Evolutionary conservation across 169 alveolate genomes (phyloP), one percentile per base, ranked within the genome.

Genomic region (Sarcocystis neurona): DNA sequence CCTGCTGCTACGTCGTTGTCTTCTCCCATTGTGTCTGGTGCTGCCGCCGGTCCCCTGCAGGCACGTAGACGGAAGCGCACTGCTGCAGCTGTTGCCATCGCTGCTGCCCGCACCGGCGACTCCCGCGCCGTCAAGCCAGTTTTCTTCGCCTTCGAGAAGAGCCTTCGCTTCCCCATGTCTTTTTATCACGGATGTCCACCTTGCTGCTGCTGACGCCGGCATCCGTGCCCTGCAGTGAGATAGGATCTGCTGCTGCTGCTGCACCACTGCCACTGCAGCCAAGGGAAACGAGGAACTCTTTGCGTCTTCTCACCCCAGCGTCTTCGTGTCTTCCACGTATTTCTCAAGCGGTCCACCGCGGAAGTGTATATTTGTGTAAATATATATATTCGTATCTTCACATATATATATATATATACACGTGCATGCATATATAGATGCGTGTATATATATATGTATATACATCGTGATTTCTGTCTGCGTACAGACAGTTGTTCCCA

Each of bases 31-130:
- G 18, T 2, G 18, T 10, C 18, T 58, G 4, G n/a, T n/a, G n/a
- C n/a, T n/a, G n/a, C n/a, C n/a, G n/a, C n/a, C n/a, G n/a, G n/a
- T n/a, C n/a, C n/a, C n/a, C n/a, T 32, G 18, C 75, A 63, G 75
- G 75, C 75, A 63, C 75, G 43, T n/a, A 4, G 75, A 63, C n/a
- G 75, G 75, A 20, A 63, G 75, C 75, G 75, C 75, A 2, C 75
- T 63, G 75, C 75, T 63, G 41, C 32, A 37, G 41, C 41, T 63
- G 75, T 10, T 63, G 2, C 75, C 75, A 18, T 27, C 75, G 41
- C n/a, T 63, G 8, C 39, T 10, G 2, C 27, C 75, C 37, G 75
- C 75, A 2, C 75, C 75, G 44, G 27, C 75, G 75, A 63, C 75
- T 1, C 75, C 75, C n/a, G 27, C 75, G 39, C 75, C 75, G 43